Evolutionary conservation across 1,139 yeast species (phyloP).

Genomic region (Protomyces inouyei): DNA sequence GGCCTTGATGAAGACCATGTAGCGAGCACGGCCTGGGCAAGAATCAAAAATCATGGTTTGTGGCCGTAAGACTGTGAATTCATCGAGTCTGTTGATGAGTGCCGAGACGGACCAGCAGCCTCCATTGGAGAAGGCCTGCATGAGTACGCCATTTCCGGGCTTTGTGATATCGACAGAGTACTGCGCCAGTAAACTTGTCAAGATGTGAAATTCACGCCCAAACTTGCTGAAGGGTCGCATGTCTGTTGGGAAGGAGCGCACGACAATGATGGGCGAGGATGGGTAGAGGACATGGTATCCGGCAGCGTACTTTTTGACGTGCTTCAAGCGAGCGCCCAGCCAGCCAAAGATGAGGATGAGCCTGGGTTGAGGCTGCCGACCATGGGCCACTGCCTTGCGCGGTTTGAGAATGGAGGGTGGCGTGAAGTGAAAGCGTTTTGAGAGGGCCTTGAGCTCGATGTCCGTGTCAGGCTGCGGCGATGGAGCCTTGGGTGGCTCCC

Average conservation of each 20-base stretch:
- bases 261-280: constrained; percentile 23
- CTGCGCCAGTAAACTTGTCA: constrained; percentile 13
- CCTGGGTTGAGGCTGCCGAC: constrained; percentile 1
- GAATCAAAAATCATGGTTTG: constrained; percentile 18
- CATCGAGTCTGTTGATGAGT: constrained; percentile 10
- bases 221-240: constrained; percentile 22
- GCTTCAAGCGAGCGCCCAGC: constrained; percentile 22
- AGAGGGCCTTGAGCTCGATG: constrained; percentile 14
- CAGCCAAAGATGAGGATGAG: constrained; percentile 25
- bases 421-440: constrained; percentile 22
- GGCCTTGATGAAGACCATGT: constrained; percentile 15
- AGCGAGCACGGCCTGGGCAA: constrained; percentile 23
- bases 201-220: constrained; percentile 11
- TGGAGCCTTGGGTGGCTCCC: neutral
- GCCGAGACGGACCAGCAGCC: constrained; percentile 23
- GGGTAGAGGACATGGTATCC: constrained; percentile 23
- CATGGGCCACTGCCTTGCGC: neutral
- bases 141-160: constrained; percentile 14
- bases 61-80: constrained; percentile 14
- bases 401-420: constrained; percentile 14
- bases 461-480: neutral
- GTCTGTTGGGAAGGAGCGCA: constrained; percentile 17
- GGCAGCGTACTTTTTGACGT: constrained; percentile 19
- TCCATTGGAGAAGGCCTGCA: constrained; percentile 24
- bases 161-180: constrained; percentile 13